Base-by-base conservation (phyloP, 345 rosid genomes). In the Eucalyptus cloeziana region DNA sequence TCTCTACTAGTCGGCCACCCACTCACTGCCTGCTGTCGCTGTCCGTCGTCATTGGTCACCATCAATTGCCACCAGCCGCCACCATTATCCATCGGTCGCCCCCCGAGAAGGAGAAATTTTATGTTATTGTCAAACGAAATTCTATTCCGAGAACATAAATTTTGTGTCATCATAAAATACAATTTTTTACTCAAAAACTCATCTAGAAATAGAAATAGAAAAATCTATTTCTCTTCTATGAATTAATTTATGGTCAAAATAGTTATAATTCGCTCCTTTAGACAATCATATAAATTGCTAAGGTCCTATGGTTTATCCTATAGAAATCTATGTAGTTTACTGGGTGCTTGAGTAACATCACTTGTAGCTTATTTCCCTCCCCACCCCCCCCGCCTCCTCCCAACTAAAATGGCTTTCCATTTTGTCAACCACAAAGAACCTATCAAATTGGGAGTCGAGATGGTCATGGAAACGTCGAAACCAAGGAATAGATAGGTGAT, bases 141-240 rank as follows among this genome's bases (percentile, higher is more conserved):
- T 52, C 4, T 52, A 52, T 52, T 52, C 2, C 1, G 2, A 0
- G 8, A 52, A 52, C 4, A 8, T 0, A 52, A 8, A 21, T 7
- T 52, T 52, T 52, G 58, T 2, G 5, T 21, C 10, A 1, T 52
- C 21, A 7, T 52, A 7, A 52, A 7, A 52, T 52, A 52, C 10
- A 52, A 52, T 3, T 21, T 52, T 52, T 52, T 52, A 52, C 58
- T 52, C 24, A 52, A 52, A 19, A 52, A 52, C 4, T 52, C 10
- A 19, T 52, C 0, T 19, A 19, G 4, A 52, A 19, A 52, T 52
- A 52, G 2, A 52, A 52, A 7, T 19, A 19, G 10, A 52, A 52
- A 19, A 52, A 3, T 7, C 0, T 21, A 52, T 52, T 52, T 52
- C 10, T 21, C 58, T 52, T 52, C 21, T 52, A 52, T 52, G 8